Base-by-base conservation (phyloP, 2,329 filamentous ascomycete genomes). In the Xylaria sp. region DNA sequence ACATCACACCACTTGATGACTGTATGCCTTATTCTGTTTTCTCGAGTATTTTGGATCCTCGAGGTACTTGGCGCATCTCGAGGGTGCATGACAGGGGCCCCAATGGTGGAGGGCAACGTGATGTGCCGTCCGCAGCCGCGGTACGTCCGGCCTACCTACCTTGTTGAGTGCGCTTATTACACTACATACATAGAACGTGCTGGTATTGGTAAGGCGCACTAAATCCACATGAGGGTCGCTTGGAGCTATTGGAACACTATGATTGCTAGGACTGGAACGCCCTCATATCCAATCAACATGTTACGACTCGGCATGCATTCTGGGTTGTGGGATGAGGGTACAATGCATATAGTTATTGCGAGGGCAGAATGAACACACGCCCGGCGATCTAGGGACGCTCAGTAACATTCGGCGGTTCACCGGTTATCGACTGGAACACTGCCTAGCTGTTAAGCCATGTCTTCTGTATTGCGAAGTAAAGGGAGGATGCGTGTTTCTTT, bases 191-290 rank as follows among this genome's bases (percentile, higher is more conserved):
- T 47, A 19, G 14, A 12, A 17, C 34, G 32, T 24, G 11, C 19
- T 11, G 12, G 54, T 61, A 58, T 61, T 64, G 57, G 65, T 17
- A 55, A 59, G 68, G 53, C 65, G n/a, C 42, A 65, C 47, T 39
- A 54, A 47, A 24, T 24, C 34, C 24, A 14, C 51, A 48, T 45
- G 27, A 62, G 42, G 2, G 24, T 56, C 54, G 14, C 47, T 56
- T 12, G 27, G 27, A 54, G 54, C 47, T 27, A 34, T 54, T n/a
- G 50, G 45, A 36, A 32, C 50, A 61, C 60, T 61, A 17, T 32
- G n/a, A 24, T 57, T 24, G 32, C 30, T 19, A 19, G 24, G 17
- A 48, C 59, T 55, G 17, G 24, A 60, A 59, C 6, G n/a, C 11
- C 27, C 47, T n/a, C 17, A 19, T 53, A 34, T 39, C 36, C 24